A percentile compares a stretch with the other conserved stretches of the same genome.
These are phyloP conservation scores for Scenedesmus sp. DNA, from an alignment of 163 green algal species.

Conservation along the genomic window DNA sequence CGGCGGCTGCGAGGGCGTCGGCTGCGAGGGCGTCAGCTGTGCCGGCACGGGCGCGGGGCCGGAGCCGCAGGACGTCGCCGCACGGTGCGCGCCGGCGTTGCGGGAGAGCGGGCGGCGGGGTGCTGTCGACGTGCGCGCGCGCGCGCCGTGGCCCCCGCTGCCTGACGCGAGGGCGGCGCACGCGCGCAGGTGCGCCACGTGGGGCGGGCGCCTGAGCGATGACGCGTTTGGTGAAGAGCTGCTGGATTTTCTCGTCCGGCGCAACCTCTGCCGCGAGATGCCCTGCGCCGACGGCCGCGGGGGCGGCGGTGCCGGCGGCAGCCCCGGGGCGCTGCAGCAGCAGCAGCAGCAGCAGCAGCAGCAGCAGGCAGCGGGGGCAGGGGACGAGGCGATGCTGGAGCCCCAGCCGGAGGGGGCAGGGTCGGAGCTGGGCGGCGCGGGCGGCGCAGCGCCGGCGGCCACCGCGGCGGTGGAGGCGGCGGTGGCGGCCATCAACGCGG, in stretches of 20 bases:
- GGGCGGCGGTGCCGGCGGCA: too few species aligned
- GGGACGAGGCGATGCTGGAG: not conserved
- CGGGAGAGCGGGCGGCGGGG: not conserved
- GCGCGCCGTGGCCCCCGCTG: too few species aligned
- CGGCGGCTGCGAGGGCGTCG: not conserved
- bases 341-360: conserved; percentile 2
- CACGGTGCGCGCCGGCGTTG: not conserved
- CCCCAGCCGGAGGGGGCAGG: not conserved
- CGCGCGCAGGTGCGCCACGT: conserved; percentile 24
- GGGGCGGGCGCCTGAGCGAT: conserved; percentile 31
- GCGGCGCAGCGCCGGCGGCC: not conserved
- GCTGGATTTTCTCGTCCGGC: conserved; percentile 3
- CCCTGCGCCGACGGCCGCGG: too few species aligned
- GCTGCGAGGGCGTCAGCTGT: conserved; percentile 13
- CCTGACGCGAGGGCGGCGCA: too few species aligned
- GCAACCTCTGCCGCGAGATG: too few species aligned
- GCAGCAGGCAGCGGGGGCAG: not conserved
- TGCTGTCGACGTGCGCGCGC: too few species aligned
- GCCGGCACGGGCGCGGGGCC: too few species aligned
- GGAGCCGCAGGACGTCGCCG: not conserved
- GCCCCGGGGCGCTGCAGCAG: too few species aligned
- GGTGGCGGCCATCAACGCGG: conserved; percentile 25
- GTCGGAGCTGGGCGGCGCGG: too few species aligned
- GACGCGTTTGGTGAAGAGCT: conserved; percentile 37
- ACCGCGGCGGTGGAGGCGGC: conserved; percentile 30